These are phyloP conservation scores for Fusarium sp. DNA, from an alignment of 2,329 filamentous ascomycete genomes.

Conservation along the genomic window DNA sequence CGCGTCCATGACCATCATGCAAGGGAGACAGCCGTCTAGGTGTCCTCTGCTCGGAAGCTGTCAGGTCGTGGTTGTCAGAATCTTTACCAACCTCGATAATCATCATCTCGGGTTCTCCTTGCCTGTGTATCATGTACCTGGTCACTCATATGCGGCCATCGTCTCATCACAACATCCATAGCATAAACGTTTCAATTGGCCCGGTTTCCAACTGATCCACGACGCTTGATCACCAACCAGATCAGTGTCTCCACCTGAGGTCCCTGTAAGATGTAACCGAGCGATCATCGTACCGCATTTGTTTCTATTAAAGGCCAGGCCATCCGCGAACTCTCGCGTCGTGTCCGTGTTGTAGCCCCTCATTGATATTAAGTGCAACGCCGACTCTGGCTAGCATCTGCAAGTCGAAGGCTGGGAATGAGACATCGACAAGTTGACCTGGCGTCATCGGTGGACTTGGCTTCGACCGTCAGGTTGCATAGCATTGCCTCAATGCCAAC, in stretches of 20 bases:
- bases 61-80: no score
- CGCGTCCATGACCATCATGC: conserved; percentile 36
- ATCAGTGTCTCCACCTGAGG: conserved; percentile 15
- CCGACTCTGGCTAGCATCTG: neutral
- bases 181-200: conserved; percentile 21
- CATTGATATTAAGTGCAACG: conserved; percentile 25
- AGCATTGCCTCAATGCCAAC: conserved; percentile 14
- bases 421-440: neutral
- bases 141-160: conserved; percentile 42
- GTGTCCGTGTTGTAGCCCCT: conserved; percentile 42
- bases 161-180: conserved; percentile 26
- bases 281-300: conserved; percentile 5
- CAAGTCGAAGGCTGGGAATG: conserved; percentile 38
- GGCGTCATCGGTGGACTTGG: neutral
- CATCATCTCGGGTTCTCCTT: neutral
- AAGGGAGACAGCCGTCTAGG: conserved; percentile 33
- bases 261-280: conserved; percentile 19
- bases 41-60: no score
- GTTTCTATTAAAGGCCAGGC: conserved; percentile 45
- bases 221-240: conserved; percentile 27
- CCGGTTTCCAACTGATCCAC: conserved; percentile 30
- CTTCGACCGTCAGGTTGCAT: conserved; percentile 17
- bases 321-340: conserved; percentile 47
- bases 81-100: no score
- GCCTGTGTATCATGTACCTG: conserved; percentile 4